Conservation (phyloP, 805 yeast species). For the Scheffersomyces lignosus region DNA sequence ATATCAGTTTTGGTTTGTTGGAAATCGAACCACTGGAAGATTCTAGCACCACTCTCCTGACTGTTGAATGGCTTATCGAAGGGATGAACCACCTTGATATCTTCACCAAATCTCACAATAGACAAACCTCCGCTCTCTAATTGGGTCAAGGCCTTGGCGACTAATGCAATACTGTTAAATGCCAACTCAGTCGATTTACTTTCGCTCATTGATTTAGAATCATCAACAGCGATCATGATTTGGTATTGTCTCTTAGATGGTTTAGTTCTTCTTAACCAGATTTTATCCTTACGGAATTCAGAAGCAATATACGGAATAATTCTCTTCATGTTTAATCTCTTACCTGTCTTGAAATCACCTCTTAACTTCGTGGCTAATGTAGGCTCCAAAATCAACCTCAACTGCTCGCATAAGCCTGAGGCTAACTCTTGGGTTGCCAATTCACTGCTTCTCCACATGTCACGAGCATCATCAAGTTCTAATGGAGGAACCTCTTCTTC, state of each 20-base stretch:
- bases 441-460: constrained; percentile 82
- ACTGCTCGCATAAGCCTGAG: constrained; percentile 85
- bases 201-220: constrained; percentile 96
- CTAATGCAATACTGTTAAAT: constrained; percentile 90
- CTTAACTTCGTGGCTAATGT: constrained; percentile 91
- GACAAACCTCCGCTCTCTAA: constrained; percentile 93
- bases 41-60: constrained; percentile 77
- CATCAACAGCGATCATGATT: constrained; percentile 96
- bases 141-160: constrained; percentile 89
- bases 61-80: constrained; percentile 79
- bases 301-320: constrained; percentile 98
- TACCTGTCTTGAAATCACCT: constrained; percentile 98
- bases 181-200: constrained; percentile 88
- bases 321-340: constrained; percentile 93
- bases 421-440: constrained; percentile 84
- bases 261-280: constrained; percentile 96
- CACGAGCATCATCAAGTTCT: constrained; percentile 64
- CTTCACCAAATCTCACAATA: constrained; percentile 87
- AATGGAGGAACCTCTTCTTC: constrained; percentile 41
- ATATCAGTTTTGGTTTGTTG: constrained; percentile 87
- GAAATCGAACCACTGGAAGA: constrained; percentile 88
- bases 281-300: constrained; percentile 94
- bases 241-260: constrained; percentile 98
- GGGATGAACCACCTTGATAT: constrained; percentile 80
- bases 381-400: constrained; percentile 90